phyloP scores from a whole-genome alignment of 2,329 filamentous ascomycete species.

The Phaeosphaeria sp. region DNA sequence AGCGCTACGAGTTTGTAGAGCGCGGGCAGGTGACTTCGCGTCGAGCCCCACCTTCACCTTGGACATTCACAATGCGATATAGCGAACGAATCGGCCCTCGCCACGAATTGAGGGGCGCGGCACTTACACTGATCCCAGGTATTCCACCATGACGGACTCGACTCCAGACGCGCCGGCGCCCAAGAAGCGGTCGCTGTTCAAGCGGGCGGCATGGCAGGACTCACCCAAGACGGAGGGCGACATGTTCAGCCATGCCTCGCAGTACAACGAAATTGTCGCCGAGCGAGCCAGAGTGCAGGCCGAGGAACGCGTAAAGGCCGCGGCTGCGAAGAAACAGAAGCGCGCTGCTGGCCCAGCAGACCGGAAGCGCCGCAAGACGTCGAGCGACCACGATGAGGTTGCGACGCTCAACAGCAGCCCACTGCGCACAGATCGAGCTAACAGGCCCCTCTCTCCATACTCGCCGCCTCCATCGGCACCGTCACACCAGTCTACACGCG shows the following conservation, averaged over 20 bases:
- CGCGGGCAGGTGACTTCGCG: slow-evolving; percentile 3
- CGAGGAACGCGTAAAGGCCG: slow-evolving; percentile 13
- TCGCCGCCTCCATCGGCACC: slow-evolving; percentile 24
- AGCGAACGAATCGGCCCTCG: neutral
- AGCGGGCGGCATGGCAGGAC: slow-evolving; percentile 60
- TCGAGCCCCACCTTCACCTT: slow-evolving; percentile 2
- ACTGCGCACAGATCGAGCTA: slow-evolving; percentile 12
- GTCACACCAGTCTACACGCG: slow-evolving; percentile 9
- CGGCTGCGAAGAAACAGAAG: neutral
- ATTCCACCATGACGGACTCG: slow-evolving; percentile 32
- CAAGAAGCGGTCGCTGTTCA: slow-evolving; percentile 62
- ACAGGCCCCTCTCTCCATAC: slow-evolving; percentile 25
- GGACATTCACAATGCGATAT: neutral
- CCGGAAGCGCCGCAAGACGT: slow-evolving; percentile 30
- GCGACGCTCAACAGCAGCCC: slow-evolving; percentile 12
- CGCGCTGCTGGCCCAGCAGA: neutral
- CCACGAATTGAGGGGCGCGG: neutral
- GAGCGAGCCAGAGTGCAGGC: slow-evolving; percentile 44
- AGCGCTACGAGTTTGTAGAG: slow-evolving; percentile 1
- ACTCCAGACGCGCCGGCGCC: slow-evolving; percentile 26
- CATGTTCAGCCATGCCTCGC: slow-evolving; percentile 54
- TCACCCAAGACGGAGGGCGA: slow-evolving; percentile 43
- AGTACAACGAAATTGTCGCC: slow-evolving; percentile 49
- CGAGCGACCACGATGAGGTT: slow-evolving; percentile 19
- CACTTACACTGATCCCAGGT: slow-evolving; percentile 3